Evolutionary conservation across 2,329 filamentous ascomycete species (phyloP), one percentile per base, ranked within the genome.

Genomic region (Penicillium sp.): DNA sequence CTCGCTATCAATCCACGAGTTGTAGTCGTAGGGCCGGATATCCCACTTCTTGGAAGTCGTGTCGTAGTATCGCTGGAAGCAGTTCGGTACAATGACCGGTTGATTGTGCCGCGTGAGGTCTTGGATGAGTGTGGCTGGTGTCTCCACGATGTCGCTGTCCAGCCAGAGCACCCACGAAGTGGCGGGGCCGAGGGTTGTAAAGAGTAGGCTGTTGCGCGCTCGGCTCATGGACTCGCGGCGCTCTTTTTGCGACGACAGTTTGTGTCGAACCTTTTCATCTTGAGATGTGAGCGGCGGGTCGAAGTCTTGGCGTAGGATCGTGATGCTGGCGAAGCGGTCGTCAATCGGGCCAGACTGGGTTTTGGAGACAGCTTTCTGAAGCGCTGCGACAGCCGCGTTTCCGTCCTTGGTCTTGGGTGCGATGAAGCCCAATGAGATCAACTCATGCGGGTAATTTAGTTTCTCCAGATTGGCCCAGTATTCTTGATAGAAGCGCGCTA

Each of bases 131-230:
- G 82, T 79, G 0, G 82, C 74, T 0, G 91, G 93, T 4, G 88
- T 89, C 72, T 98, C 93, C 57, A 98, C 66, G 54, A 98, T 86
- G 67, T 98, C 93, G 29, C 84, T 80, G 65, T 98, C 93, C 24
- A 98, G 77, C 93, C 93, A 98, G 20, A 98, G 77, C 27, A 98
- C 90, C 93, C 93, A 98, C 0, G 89, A 93, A 0, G 89, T 96
- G 10, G 82, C 79, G 0, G 90, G 90, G 1, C 91, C 90, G 8
- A 98, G 75, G 0, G 91, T 97, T 7, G 93, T 96, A 73, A 97
- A 98, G 23, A 98, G 79, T 7, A 98, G 78, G 44, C 87, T 94
- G 67, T 98, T 98, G 55, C 93, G 84, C 29, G 93, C 91, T 63
- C 88, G 86, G 61, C 89, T 85, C 93, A 98, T 97, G 50, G 88